Evolutionary conservation across 2,329 filamentous ascomycete genomes (phyloP), one percentile per base, ranked within the genome.

Genomic region (Colletotrichum cuscutae): DNA sequence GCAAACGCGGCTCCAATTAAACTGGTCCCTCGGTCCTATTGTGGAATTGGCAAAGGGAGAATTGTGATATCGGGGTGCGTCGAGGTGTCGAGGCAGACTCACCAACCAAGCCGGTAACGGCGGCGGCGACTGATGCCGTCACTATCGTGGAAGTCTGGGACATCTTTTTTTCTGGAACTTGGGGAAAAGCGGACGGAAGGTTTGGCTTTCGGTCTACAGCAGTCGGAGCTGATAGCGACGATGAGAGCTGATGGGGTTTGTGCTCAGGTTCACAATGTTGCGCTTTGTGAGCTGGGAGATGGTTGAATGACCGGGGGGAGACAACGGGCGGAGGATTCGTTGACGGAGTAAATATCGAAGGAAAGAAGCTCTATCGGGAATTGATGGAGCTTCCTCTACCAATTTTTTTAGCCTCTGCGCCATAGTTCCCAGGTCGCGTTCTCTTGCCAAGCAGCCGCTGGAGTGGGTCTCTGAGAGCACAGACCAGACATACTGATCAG

Each of bases 71-170:
- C 30, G 19, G 30, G 22, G 67, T 46, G 32, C 28, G 63, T 26
- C 30, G 56, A 70, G 57, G 61, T 52, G 56, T 57, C 24, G 35
- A 62, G n/a, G 69, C 42, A 30, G 59, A 83, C 82, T 79, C 87
- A 92, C 90, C 90, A 77, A 91, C 79, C 67, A 91, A 75, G 76
- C 89, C 89, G 65, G 89, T 89, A 70, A 89, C 89, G 76, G 89
- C 82, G 62, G 89, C 90, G 79, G 89, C 89, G 79, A 90, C 87
- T 70, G 89, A 89, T 81, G 89, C 88, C 80, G 89, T 90, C 81
- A 89, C 87, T 80, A 91, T 80, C 76, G 86, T 89, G 75, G 84
- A 86, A 74, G 86, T 83, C 81, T 88, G 86, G 71, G 71, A 67
- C 71, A 73, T 49, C 19, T 49, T 49, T 71, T 58, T 71, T 58